Base-by-base conservation (phyloP, 345 rosid species). In the Cardiospermum halicacabum region DNA sequence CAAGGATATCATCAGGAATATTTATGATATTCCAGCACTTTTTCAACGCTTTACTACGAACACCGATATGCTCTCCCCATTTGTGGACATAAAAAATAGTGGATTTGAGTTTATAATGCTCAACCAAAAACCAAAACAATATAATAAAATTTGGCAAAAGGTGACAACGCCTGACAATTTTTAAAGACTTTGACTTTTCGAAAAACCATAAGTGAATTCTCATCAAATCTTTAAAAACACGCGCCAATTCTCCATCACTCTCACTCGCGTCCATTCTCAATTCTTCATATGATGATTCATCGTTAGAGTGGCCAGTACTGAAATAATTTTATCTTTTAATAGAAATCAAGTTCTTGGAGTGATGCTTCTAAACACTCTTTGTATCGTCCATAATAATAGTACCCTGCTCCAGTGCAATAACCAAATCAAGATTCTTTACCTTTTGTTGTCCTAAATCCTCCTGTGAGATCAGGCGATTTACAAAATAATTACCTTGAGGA, bases 351-450 rank as follows among this genome's bases (percentile, higher is more conserved):
- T 69, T 69, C 13, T 36, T 47, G 21, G 49, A 22, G 19, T 47
- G 62, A 24, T 56, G 36, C 8, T 21, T 58, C 63, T 68, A 69
- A 9, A 47, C 62, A 0, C 48, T 31, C 7, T 56, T 58, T 18
- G 62, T 47, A 13, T 69, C 68, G 57, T 69, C 73, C 12, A 69
- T 6, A 27, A 69, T 55, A 13, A 62, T 28, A 22, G 56, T 53
- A 5, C 63, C 57, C 1, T 31, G 24, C 22, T 56, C 63, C 21
- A 58, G 58, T 1, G 57, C 69, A 11, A 48, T 24, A 5, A 70
- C 64, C 51, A 70, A 53, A 16, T 48, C 63, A 10, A 70, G 64
- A 16, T 16, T 70, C 64, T 70, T 70, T 19, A 47, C 25, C 5
- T 11, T 5, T 5, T 5, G 4, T 0, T 64, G 32, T 21, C 48